Base-by-base conservation (phyloP, 805 yeast genomes). In the Myxozyma sirexii region DNA sequence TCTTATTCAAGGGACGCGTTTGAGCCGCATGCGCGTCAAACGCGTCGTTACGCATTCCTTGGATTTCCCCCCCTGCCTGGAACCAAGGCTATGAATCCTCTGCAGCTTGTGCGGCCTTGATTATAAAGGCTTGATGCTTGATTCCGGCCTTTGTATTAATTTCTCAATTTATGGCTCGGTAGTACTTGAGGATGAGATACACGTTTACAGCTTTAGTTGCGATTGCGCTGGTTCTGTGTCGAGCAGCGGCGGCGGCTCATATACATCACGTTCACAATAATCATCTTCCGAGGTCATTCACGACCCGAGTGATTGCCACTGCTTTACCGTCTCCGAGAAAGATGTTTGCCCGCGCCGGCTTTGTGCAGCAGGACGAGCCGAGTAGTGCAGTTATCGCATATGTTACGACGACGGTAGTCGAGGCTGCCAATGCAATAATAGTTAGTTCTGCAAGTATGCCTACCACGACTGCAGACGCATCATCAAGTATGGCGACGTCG, bases 341-440 rank as follows among this genome's bases (percentile, higher is more conserved):
- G 4, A 21, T 35, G 6, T 12, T 7, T 24, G 21, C 5, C 23
- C 53, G 53, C n/a, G 53, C 17, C 12, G 26, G 43, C 10, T 48
- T 48, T 24, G 35, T 48, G 43, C 53, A 48, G 43, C 43, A 38
- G 13, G 24, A 48, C n/a, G 35, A 17, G 5, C 19, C 51, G n/a
- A 23, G 21, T 8, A 23, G 19, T 1, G 33, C 15, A 6, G 33
- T 24, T 21, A 24, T 37, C 7, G 41, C 26, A 4, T 48, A 48
- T 23, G 53, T 48, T 23, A 48, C 53, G 10, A 24, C 53, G 1
- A 37, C 53, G n/a, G 43, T 15, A 13, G 12, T 13, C 19, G 41
- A 24, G 26, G 12, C 29, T 17, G 39, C 29, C 23, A 26, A 15
- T 13, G 53, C 21, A 2, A 10, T 24, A 12, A 17, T 37, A 19